Base-by-base conservation (phyloP, 2,329 filamentous ascomycete species). In the Sporothrix humicola region DNA sequence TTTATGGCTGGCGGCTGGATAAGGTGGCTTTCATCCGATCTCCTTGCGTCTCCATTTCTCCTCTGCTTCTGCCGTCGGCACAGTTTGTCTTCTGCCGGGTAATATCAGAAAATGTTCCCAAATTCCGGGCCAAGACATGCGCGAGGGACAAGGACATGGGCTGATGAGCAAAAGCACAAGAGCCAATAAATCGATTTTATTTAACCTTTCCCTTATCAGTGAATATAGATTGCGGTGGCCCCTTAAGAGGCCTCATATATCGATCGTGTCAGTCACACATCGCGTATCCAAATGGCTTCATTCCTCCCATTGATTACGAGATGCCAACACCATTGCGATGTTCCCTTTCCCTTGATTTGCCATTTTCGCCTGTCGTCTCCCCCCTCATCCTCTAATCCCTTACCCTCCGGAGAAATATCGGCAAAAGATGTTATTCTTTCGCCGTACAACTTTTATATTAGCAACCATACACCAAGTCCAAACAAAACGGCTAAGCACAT, bases 51-150 rank as follows among this genome's bases (percentile, higher is more conserved):
- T 31, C 20, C 26, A 23, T 20, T 46, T 65, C 42, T 23, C 31
- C 31, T 23, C 12, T 12, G 17, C 42, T 42, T 63, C 37, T 65
- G 9, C 37, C 59, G 59, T 44, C n/a, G 59, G n/a, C n/a, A 65
- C 59, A 46, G n/a, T 65, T 46, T 65, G 37, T 20, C 10, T 8
- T 15, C n/a, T 17, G 17, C 12, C 37, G 59, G 59, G 6, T 65
- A 46, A 65, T 65, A 20, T 65, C 17, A 63, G 42, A 20, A 23
- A 37, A 37, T 37, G 8, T 26, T 63, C 59, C 59, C 59, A 63
- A 63, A 15, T 1, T 17, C 59, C 31, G n/a, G 59, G 59, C 59
- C 59, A 46, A 65, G 59, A 65, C 59, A 46, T 65, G 37, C 44
- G 37, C 3, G 10, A 37, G n/a, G 37, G 37, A 65, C 15, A 46